Percentiles rank a stretch among this genome's conserved stretches.
Evolutionary conservation across 768 basidiomycete genomes (phyloP).

Genomic region (Phylloporus arenicola): DNA sequence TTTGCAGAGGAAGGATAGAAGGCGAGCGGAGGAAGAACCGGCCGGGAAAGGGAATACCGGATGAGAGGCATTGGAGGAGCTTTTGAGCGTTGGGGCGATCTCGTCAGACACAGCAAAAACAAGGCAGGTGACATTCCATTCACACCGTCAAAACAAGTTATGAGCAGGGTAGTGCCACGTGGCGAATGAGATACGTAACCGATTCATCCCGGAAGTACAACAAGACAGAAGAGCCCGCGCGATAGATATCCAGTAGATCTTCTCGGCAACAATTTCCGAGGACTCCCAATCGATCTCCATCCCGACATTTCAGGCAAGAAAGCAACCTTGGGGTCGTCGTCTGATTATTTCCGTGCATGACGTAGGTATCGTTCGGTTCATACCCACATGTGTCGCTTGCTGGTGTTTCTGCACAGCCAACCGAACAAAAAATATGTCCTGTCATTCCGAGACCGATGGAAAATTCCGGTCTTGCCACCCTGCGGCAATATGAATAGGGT

Average conservation of each 20-base stretch:
- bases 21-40: conserved; percentile 18
- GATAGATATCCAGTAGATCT: background rate
- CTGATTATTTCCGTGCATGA: no score
- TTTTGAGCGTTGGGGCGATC: conserved; percentile 19
- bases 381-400: background rate
- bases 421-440: background rate
- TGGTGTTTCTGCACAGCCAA: background rate
- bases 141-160: background rate
- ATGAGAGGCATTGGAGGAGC: conserved; percentile 6
- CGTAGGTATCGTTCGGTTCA: background rate
- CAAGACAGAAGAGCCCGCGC: no score
- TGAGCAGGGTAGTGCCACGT: conserved; percentile 22
- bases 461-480: background rate
- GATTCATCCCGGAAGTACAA: no score
- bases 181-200: conserved; percentile 2
- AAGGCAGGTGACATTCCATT: conserved; percentile 14
- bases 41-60: conserved; percentile 14
- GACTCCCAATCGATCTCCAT: background rate
- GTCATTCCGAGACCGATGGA: background rate
- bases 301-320: background rate
- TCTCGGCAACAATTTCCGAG: background rate
- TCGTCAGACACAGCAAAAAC: conserved; percentile 27
- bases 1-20: conserved; percentile 25
- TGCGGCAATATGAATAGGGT: background rate
- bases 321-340: no score